Evolutionary conservation across 352 stramenopile species (phyloP).

Genomic region (Discostella stelligera): DNA sequence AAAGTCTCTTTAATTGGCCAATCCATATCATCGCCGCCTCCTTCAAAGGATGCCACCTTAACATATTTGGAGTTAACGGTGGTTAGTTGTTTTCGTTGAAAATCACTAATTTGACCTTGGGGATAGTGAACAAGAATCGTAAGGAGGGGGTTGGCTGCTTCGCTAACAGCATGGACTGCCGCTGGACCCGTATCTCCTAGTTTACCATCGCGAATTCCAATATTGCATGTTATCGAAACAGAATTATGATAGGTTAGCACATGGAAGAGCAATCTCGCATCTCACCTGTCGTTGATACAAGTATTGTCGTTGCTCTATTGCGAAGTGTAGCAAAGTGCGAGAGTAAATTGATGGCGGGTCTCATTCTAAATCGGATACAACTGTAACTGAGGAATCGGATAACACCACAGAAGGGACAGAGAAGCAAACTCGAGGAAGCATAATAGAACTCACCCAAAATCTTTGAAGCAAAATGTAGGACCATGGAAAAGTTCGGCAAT

Average conservation of each 20-base stretch:
- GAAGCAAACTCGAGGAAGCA: background rate
- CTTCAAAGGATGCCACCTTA: constrained; percentile 72
- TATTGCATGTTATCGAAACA: background rate
- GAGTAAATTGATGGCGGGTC: constrained; percentile 63
- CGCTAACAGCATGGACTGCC: constrained; percentile 73
- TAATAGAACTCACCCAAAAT: constrained; percentile 58
- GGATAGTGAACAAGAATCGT: constrained; percentile 80
- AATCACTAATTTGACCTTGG: constrained; percentile 74
- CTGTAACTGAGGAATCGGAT: background rate
- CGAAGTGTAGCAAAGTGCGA: constrained; percentile 69
- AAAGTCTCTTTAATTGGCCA: constrained; percentile 74
- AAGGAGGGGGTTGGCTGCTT: constrained; percentile 60
- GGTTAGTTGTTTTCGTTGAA: constrained; percentile 81
- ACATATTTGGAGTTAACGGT: constrained; percentile 59
- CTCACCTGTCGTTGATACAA: constrained; percentile 80
- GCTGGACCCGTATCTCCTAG: constrained; percentile 81
- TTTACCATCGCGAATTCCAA: background rate
- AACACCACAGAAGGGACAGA: constrained; percentile 1
- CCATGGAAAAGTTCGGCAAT: constrained; percentile 82
- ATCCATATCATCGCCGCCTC: constrained; percentile 84
- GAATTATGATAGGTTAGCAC: background rate
- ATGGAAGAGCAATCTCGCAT: constrained; percentile 71
- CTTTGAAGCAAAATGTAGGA: constrained; percentile 83
- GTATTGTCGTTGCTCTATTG: constrained; percentile 56
- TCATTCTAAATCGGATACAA: constrained; percentile 42